A percentile compares a stretch with the other conserved stretches of the same genome.
phyloP scores from a whole-genome alignment of 2,329 filamentous ascomycete genomes.

The Paraphoma chrysanthemicola region DNA sequence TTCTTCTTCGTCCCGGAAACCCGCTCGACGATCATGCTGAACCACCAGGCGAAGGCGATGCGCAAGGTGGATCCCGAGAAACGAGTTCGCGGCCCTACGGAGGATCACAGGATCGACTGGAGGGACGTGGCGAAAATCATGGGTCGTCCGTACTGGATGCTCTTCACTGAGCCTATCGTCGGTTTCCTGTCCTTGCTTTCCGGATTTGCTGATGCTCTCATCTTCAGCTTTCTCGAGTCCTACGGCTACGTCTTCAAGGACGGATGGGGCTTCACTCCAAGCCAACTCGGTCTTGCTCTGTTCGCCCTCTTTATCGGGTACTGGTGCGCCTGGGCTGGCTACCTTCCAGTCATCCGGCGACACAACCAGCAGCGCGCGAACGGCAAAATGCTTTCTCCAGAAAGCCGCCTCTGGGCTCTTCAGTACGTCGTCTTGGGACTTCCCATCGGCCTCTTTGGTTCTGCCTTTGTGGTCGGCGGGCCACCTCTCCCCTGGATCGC shows the following conservation, averaged over 20 bases:
- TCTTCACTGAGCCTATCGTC: constrained; percentile 77
- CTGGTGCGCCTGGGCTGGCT: constrained; percentile 65
- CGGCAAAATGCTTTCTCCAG: constrained; percentile 61
- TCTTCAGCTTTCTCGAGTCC: constrained; percentile 78
- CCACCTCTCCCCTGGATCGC: constrained; percentile 71
- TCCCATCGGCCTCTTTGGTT: constrained; percentile 72
- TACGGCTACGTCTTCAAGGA: constrained; percentile 71
- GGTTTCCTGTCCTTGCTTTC: constrained; percentile 72
- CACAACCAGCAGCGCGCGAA: constrained; percentile 56
- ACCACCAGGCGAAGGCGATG: constrained; percentile 76
- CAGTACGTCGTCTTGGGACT: constrained; percentile 66
- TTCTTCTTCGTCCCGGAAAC: constrained; percentile 76
- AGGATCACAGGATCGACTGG: constrained; percentile 53
- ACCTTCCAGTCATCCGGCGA: constrained; percentile 57
- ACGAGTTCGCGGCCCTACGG: constrained; percentile 72
- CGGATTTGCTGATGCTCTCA: constrained; percentile 76
- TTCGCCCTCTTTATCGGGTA: constrained; percentile 70
- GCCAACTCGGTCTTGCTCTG: constrained; percentile 64
- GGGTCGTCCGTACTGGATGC: constrained; percentile 74
- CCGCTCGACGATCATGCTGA: constrained; percentile 75
- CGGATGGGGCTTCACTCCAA: constrained; percentile 64
- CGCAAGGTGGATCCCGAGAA: constrained; percentile 60
- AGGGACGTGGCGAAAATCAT: constrained; percentile 56
- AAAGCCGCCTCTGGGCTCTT: constrained; percentile 70
- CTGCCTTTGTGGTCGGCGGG: constrained; percentile 64